phyloP scores from a whole-genome alignment of 139 green algal species.

The Volvox reticuliferus region DNA sequence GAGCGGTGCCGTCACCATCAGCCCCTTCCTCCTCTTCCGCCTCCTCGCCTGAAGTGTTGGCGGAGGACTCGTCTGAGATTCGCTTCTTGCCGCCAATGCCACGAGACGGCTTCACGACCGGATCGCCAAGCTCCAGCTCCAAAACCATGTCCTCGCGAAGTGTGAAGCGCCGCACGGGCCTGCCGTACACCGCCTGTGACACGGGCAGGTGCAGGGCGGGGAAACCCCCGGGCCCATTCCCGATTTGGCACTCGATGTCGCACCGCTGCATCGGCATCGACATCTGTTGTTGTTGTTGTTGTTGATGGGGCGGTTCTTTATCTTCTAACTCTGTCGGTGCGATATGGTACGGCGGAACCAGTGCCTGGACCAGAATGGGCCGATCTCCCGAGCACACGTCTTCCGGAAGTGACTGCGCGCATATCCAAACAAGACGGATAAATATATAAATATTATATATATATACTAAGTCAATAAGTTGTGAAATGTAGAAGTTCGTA shows the following conservation, averaged over 20 bases:
- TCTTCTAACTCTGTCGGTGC: neutral
- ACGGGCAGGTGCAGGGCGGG: slow-evolving; percentile 22
- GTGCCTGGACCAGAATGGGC: neutral
- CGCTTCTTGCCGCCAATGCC: neutral
- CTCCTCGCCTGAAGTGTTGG: neutral
- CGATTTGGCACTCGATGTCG: slow-evolving; percentile 3
- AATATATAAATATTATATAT: no score
- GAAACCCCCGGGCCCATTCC: slow-evolving; percentile 34
- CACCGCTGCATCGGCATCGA: neutral
- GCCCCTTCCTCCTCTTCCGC: neutral
- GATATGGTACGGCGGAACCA: neutral
- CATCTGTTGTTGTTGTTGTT: neutral
- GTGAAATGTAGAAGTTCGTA: no score
- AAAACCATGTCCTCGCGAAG: neutral
- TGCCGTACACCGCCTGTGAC: neutral
- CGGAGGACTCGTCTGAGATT: neutral
- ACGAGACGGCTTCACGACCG: neutral
- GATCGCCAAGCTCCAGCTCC: slow-evolving; percentile 18
- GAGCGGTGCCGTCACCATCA: neutral
- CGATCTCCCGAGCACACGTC: neutral
- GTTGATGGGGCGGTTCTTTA: neutral
- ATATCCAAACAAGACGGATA: no score
- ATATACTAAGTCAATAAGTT: no score
- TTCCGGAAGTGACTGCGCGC: neutral
- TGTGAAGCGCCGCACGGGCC: neutral